These are phyloP conservation scores for Triticum turgidum DNA, from an alignment of 176 grass and related monocot genomes.

Conservation along the genomic window DNA sequence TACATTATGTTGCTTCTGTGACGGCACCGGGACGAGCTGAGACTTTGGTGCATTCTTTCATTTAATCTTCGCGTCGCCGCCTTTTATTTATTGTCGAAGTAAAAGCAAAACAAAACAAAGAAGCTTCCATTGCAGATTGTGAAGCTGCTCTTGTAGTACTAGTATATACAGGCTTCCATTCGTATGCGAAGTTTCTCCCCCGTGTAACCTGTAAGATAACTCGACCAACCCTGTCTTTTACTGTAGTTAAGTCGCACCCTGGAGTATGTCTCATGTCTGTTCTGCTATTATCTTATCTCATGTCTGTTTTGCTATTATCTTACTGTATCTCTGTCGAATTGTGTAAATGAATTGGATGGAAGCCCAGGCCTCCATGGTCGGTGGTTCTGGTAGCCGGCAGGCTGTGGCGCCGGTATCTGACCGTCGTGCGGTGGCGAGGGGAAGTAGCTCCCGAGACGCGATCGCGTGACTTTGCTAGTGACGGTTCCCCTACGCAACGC, in stretches of 20 bases:
- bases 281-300: neutral
- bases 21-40: constrained; percentile 7
- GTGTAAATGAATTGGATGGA: neutral
- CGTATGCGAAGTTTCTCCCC: constrained; percentile 56
- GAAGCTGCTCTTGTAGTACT: constrained; percentile 64
- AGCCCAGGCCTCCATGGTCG: neutral
- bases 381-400: no score
- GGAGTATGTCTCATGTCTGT: neutral
- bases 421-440: no score
- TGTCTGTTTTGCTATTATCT: neutral
- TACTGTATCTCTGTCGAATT: neutral
- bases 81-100: neutral
- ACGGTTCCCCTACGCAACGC: neutral
- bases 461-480: neutral
- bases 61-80: constrained; percentile 24
- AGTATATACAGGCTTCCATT: constrained; percentile 63
- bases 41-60: constrained; percentile 53
- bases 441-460: neutral
- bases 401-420: no score
- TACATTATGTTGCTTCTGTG: constrained; percentile 49
- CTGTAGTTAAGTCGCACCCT: neutral
- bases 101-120: neutral
- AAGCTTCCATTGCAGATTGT: constrained; percentile 56
- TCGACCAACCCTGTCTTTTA: neutral
- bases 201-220: constrained; percentile 41